Base-by-base conservation (phyloP, 495 filamentous ascomycete species). In the Hypoxylon intermedium region DNA sequence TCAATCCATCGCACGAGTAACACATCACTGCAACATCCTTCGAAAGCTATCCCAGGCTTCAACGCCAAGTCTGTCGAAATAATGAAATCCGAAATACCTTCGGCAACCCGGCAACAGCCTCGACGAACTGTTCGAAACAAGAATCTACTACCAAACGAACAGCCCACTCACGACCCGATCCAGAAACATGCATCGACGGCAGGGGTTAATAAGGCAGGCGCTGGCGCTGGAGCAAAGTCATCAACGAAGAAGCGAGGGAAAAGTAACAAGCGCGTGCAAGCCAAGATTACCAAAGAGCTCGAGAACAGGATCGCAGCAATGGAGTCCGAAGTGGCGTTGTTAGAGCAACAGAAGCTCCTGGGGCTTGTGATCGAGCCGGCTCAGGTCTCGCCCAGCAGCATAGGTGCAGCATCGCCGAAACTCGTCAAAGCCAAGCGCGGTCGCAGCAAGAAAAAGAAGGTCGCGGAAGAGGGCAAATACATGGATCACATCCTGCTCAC, bases 401-500 rank as follows among this genome's bases (percentile, higher is more conserved):
- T 9, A 16, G 5, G 15, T n/a, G 5, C 12, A 0, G 5, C 34
- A 37, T 5, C 49, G 5, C 45, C 56, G 5, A 51, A 55, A 2
- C 1, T 33, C 9, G 15, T n/a, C 26, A 55, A 51, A 23, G 13
- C 6, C 13, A 60, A 60, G 36, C 50, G 45, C 31, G 24, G 15
- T 11, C 28, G 48, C 20, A 26, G 7, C 4, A 40, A 40, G 21
- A 48, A 28, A 21, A 64, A 43, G 31, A 60, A 23, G 12, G 7
- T 3, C 2, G 37, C 38, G 15, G 16, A 45, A 12, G 49, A 51
- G 16, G 53, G 59, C 3, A 53, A 41, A 42, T 67, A 48, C 13
- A 62, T 67, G 63, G 63, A 67, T 19, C 48, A 51, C 16, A 28
- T 55, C 42, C 5, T 60, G 9, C 11, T 49, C 18, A 55, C 42